phyloP scores from a whole-genome alignment of 306 rosid genomes.

The Prunus davidiana region DNA sequence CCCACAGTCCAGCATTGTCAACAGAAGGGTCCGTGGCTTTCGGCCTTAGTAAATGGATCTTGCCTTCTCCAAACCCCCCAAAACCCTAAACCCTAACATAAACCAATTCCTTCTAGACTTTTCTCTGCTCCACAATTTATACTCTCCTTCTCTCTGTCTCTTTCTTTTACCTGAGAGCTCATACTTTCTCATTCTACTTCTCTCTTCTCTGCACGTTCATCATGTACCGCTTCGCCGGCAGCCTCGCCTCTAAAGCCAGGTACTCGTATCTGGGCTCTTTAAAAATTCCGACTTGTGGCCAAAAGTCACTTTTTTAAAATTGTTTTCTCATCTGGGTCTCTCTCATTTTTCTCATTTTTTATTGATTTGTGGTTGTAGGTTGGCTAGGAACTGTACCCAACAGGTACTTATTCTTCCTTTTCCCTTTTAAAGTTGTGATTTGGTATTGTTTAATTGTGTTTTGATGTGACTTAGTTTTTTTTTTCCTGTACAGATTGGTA shows the following conservation, averaged over 20 bases:
- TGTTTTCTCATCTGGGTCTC: slow-evolving; percentile 6
- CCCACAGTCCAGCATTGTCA: slow-evolving; percentile 5
- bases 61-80: background rate
- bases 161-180: background rate
- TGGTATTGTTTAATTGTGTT: slow-evolving; percentile 1
- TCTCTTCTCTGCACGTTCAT: background rate
- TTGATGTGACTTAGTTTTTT: background rate
- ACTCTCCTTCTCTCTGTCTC: background rate
- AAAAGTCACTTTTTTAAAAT: background rate
- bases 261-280: background rate
- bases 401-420: slow-evolving; percentile 16
- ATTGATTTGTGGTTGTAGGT: slow-evolving; percentile 11
- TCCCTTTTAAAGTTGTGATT: background rate
- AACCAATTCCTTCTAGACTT: background rate
- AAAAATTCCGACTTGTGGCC: background rate
- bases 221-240: slow-evolving; percentile 47
- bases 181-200: background rate
- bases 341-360: slow-evolving; percentile 4
- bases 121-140: slow-evolving; percentile 12
- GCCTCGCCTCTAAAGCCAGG: slow-evolving; percentile 52
- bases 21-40: slow-evolving; percentile 2
- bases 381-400: slow-evolving; percentile 22
- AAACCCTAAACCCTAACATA: slow-evolving; percentile 39
- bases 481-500: slow-evolving; percentile 26
- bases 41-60: background rate